Conservation (phyloP, 371 early-diverging fungal species). For the Mortierella sp. region DNA sequence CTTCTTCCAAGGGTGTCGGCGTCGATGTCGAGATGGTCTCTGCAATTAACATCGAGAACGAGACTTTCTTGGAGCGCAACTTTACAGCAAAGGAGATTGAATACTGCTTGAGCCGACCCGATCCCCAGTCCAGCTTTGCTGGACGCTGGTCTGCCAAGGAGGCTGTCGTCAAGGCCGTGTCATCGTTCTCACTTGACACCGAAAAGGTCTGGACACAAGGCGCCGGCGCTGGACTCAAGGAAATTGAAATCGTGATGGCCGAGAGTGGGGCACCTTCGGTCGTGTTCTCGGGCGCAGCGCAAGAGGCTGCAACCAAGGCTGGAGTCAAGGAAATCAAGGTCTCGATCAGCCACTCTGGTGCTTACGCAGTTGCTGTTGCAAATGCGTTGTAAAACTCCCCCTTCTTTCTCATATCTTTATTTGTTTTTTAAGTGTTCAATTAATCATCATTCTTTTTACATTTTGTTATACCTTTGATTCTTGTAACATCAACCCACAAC, state of each 20-base stretch:
- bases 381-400: constrained; percentile 53
- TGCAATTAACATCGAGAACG: constrained; percentile 85
- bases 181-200: constrained; percentile 66
- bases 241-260: constrained; percentile 87
- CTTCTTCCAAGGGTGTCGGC: constrained; percentile 75
- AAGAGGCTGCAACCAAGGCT: constrained; percentile 75
- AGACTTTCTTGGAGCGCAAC: constrained; percentile 92
- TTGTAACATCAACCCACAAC: constrained; percentile 16
- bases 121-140: constrained; percentile 89
- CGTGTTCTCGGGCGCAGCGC: constrained; percentile 88
- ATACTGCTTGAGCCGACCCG: constrained; percentile 85
- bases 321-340: constrained; percentile 87
- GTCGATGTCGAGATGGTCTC: constrained; percentile 93
- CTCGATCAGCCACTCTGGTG: constrained; percentile 94
- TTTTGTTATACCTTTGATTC: constrained; percentile 1
- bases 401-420: background rate
- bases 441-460: background rate
- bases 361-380: constrained; percentile 93
- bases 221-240: constrained; percentile 88
- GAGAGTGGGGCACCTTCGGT: constrained; percentile 91
- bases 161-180: constrained; percentile 95
- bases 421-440: background rate
- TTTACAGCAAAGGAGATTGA: constrained; percentile 84
- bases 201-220: constrained; percentile 83
- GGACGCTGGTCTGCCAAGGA: constrained; percentile 98